These are phyloP conservation scores for Aspergillus proliferans DNA, from an alignment of 2,329 filamentous ascomycete species.

Conservation along the genomic window DNA sequence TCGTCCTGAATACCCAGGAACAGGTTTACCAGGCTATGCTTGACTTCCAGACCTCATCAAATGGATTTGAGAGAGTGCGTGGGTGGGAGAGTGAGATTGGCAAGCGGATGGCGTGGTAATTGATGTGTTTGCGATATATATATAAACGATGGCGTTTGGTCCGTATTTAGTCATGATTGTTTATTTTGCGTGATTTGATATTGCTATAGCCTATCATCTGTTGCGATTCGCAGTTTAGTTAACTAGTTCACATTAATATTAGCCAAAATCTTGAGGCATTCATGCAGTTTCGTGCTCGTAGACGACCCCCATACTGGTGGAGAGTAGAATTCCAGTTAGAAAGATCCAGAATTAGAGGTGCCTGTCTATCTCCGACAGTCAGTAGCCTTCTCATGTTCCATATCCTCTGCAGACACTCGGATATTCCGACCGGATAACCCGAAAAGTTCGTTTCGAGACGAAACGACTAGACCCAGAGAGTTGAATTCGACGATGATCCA, in stretches of 20 bases:
- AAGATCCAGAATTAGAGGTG: too few species aligned
- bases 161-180: not conserved
- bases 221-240: not conserved
- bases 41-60: constrained; percentile 66
- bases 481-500: not conserved
- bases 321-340: too few species aligned
- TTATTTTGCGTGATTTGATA: not conserved
- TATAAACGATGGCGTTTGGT: not conserved
- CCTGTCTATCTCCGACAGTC: too few species aligned
- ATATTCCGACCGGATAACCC: not conserved
- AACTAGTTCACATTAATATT: not conserved
- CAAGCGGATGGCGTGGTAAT: constrained; percentile 54
- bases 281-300: too few species aligned
- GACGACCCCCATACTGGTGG: too few species aligned
- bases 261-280: not conserved
- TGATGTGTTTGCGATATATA: too few species aligned
- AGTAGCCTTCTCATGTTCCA: too few species aligned
- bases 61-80: constrained; percentile 73
- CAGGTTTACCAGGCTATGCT: constrained; percentile 70
- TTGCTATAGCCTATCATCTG: not conserved
- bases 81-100: constrained; percentile 84
- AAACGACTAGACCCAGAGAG: not conserved
- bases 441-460: not conserved
- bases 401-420: not conserved
- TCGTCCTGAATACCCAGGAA: constrained; percentile 67